A percentile compares a stretch with the other conserved stretches of the same genome.
These are phyloP conservation scores for Boletus tomentosulus DNA, from an alignment of 768 basidiomycete species.

Conservation along the genomic window DNA sequence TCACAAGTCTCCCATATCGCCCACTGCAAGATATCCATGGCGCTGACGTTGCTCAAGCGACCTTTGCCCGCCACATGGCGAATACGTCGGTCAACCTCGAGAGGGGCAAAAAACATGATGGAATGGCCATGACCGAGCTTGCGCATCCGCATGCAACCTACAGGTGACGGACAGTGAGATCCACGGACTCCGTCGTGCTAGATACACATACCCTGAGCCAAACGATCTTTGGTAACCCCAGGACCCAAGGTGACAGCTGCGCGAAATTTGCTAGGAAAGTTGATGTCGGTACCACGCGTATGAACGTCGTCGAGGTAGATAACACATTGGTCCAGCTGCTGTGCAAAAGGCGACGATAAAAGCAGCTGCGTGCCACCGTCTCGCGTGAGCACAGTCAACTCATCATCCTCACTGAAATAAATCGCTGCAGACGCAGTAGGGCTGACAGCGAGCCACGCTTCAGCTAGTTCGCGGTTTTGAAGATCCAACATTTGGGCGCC, in stretches of 20 bases:
- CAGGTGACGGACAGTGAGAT: too few relatives aligned
- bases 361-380: neutral
- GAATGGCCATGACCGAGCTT: too few relatives aligned
- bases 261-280: conserved; percentile 36
- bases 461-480: conserved; percentile 37
- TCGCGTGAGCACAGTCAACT: neutral
- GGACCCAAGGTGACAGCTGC: conserved; percentile 35
- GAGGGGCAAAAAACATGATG: too few relatives aligned
- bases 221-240: conserved; percentile 48
- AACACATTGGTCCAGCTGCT: conserved; percentile 38
- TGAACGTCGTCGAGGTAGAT: conserved; percentile 55
- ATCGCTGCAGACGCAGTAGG: conserved; percentile 37
- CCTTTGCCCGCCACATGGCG: too few relatives aligned
- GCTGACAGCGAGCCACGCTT: conserved; percentile 9
- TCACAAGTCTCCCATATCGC: too few relatives aligned
- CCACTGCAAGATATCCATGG: too few relatives aligned
- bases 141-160: too few relatives aligned
- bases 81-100: too few relatives aligned
- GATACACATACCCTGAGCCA: conserved; percentile 37
- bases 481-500: conserved; percentile 54
- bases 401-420: conserved; percentile 26
- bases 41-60: too few relatives aligned
- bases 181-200: too few relatives aligned
- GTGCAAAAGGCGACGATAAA: neutral
- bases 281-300: conserved; percentile 46